Conservation (phyloP, 2,329 filamentous ascomycete genomes). For the Arthroderma uncinatum region DNA sequence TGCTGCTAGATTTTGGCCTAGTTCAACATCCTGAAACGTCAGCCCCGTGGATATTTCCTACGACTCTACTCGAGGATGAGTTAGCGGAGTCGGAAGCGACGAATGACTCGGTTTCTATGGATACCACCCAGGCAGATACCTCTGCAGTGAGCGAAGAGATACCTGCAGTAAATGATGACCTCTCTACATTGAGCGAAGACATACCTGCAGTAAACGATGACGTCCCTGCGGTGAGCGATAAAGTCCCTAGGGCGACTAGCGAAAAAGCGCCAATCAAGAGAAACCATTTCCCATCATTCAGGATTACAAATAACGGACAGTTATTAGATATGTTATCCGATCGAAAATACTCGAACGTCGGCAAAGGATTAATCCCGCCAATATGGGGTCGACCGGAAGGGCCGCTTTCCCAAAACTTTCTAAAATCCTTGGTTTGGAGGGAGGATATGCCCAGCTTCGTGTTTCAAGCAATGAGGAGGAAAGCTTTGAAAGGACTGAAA, state of each 20-base stretch:
- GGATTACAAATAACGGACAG: constrained; percentile 3
- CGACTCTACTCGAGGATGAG: constrained; percentile 24
- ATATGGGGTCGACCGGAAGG: constrained; percentile 27
- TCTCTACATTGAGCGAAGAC: too few species aligned
- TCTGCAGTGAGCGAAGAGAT: too few species aligned
- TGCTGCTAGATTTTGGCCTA: constrained; percentile 29
- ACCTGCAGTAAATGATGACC: too few species aligned
- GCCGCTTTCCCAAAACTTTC: constrained; percentile 19
- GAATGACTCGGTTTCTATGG: background rate
- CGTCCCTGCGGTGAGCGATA: background rate
- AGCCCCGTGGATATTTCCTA: constrained; percentile 26
- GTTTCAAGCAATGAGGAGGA: constrained; percentile 27
- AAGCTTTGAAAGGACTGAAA: constrained; percentile 28
- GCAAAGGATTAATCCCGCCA: constrained; percentile 24
- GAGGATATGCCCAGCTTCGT: constrained; percentile 39
- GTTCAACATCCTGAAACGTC: constrained; percentile 22
- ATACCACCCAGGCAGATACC: background rate
- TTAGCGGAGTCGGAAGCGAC: constrained; percentile 11
- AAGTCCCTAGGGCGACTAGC: too few species aligned
- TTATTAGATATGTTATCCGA: constrained; percentile 4
- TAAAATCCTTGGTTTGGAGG: constrained; percentile 34
- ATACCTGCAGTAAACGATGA: background rate
- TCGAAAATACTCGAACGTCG: background rate
- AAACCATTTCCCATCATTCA: background rate
- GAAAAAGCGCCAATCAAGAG: background rate